Conservation (phyloP, 2,329 filamentous ascomycete species). For the Pestalotiopsis sp. region DNA sequence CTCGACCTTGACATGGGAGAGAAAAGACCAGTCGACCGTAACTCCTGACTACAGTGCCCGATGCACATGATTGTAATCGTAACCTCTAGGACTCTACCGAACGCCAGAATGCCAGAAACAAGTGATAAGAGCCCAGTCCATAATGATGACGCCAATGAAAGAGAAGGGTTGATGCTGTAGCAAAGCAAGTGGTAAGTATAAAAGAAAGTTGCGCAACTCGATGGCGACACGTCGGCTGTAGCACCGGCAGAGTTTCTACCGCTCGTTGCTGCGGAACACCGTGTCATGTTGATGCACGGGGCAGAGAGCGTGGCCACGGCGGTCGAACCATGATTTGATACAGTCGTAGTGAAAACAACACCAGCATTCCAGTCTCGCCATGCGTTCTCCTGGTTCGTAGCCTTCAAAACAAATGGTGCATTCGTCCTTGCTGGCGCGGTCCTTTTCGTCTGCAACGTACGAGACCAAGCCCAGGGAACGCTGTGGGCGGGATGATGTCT, state of each 20-base stretch:
- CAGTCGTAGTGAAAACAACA: slow-evolving; percentile 66
- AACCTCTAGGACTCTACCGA: background rate
- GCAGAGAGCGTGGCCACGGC: slow-evolving; percentile 63
- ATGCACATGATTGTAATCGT: background rate
- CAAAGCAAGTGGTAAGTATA: background rate
- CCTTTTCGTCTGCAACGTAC: slow-evolving; percentile 68
- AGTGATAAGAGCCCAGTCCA: background rate
- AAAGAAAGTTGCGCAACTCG: background rate
- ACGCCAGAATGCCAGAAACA: background rate
- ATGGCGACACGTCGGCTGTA: background rate
- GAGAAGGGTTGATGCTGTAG: background rate
- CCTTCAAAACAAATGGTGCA: slow-evolving; percentile 72
- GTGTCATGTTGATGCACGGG: slow-evolving; percentile 67
- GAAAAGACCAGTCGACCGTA: background rate
- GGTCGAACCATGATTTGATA: slow-evolving; percentile 64
- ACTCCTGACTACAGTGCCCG: background rate
- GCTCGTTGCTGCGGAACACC: background rate
- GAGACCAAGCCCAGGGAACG: slow-evolving; percentile 65
- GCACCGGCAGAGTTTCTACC: background rate
- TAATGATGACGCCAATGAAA: background rate
- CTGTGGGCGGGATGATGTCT: slow-evolving; percentile 36
- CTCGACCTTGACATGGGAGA: background rate
- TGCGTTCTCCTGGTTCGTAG: slow-evolving; percentile 62
- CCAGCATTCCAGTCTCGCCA: slow-evolving; percentile 70
- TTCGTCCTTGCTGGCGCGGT: slow-evolving; percentile 69